A percentile compares a stretch with the other conserved stretches of the same genome.
Conservation (phyloP, 371 early-diverging fungal species). For the Batkoa obscura region DNA sequence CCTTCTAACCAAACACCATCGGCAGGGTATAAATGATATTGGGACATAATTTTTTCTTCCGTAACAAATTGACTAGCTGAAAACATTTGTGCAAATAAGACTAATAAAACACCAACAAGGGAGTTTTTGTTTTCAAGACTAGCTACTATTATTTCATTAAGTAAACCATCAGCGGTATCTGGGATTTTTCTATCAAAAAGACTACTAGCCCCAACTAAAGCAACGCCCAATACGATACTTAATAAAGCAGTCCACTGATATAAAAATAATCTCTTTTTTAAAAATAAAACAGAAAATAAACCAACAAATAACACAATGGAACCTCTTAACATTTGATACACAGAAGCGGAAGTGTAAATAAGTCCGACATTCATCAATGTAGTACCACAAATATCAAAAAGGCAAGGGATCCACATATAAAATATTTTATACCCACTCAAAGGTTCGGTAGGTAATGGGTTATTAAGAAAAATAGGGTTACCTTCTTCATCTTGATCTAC, state of each 20-base stretch:
- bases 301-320: slow-evolving; percentile 88
- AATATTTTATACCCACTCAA: slow-evolving; percentile 11
- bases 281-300: slow-evolving; percentile 61
- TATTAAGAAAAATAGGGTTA: neutral
- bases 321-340: slow-evolving; percentile 95
- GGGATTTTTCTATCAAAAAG: slow-evolving; percentile 16
- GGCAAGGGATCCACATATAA: slow-evolving; percentile 73
- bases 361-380: slow-evolving; percentile 93
- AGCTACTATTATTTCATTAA: slow-evolving; percentile 7
- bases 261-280: slow-evolving; percentile 45
- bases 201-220: slow-evolving; percentile 66
- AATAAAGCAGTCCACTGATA: slow-evolving; percentile 68
- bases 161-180: slow-evolving; percentile 9
- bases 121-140: slow-evolving; percentile 11
- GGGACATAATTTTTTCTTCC: slow-evolving; percentile 76
- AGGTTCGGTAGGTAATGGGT: neutral
- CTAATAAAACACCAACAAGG: slow-evolving; percentile 54
- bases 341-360: slow-evolving; percentile 72
- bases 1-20: slow-evolving; percentile 90
- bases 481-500: neutral
- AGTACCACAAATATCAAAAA: slow-evolving; percentile 81
- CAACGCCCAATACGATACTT: slow-evolving; percentile 62
- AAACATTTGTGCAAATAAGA: slow-evolving; percentile 78
- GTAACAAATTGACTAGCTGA: slow-evolving; percentile 85
- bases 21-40: slow-evolving; percentile 59